Base-by-base conservation (phyloP, 495 filamentous ascomycete species). In the Lentithecium fluviatile region DNA sequence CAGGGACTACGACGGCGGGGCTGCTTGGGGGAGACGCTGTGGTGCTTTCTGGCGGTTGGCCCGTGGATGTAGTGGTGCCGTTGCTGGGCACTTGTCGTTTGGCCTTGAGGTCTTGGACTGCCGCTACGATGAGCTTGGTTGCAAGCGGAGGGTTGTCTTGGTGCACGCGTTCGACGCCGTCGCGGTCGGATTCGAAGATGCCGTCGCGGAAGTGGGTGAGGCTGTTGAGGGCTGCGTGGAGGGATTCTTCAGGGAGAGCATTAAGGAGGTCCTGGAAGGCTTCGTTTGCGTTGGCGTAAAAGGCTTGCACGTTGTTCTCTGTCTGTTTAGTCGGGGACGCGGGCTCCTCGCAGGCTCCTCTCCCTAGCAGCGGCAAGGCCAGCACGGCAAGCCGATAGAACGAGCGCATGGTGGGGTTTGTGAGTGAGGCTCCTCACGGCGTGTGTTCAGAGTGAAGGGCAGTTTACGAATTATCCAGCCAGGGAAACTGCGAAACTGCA, bases 151-250 rank as follows among this genome's bases (percentile, higher is more conserved):
- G 72, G 64, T 80, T 67, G n/a, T 73, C 61, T 20, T 70, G 34
- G 65, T 77, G 77, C 0, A 79, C 71, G 3, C 60, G 66, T 53
- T 78, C 74, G 21, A 80, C 70, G 10, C 72, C 78, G 23, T 63
- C 67, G 38, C 70, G 70, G 56, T 76, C 71, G 17, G 74, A 66
- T 42, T 76, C 73, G 64, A 71, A 79, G 21, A 81, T 73, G 57
- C 78, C 78, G 55, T 78, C 76, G 57, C 75, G 64, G 67, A 73
- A 80, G 45, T 73, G 70, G 6, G 71, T 64, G 46, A 73, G 69
- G 20, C 71, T 60, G 52, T 76, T 71, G 10, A 80, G 68, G 20
- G 76, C 69, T 6, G 74, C 70, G 58, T 78, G 72, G 17, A 81
- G 64, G 2, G 72, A 69, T 38, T 74, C 69, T 20, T 70, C 69